phyloP scores from a whole-genome alignment of 1,139 yeast species.

The Geotrichum carabidarum region DNA sequence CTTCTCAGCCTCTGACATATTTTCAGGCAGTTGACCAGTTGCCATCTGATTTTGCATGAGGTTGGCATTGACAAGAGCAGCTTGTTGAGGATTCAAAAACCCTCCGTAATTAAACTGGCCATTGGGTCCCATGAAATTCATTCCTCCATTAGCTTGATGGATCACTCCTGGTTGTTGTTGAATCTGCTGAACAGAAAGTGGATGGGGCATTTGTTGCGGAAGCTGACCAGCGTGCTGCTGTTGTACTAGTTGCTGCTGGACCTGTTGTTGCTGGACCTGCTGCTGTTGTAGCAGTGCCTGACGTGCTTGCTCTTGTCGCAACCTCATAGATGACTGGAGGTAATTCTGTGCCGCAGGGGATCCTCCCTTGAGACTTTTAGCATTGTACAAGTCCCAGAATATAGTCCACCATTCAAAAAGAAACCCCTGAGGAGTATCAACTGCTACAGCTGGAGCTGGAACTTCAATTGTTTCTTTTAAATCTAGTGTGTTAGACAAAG shows the following conservation, averaged over 20 bases:
- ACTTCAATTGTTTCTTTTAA: constrained; percentile 9
- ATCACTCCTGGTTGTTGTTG: constrained; percentile 20
- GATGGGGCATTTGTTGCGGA: constrained; percentile 25
- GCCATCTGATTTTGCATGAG: constrained; percentile 15
- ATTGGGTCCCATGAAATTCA: constrained; percentile 18
- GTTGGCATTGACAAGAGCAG: constrained; percentile 16
- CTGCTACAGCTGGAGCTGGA: constrained; percentile 29
- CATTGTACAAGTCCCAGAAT: constrained; percentile 90
- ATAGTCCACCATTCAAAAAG: constrained; percentile 94
- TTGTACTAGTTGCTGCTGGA: constrained; percentile 20
- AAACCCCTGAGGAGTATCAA: constrained; percentile 78
- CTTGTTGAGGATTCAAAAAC: constrained; percentile 14
- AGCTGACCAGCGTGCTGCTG: constrained; percentile 14
- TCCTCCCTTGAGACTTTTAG: constrained; percentile 61
- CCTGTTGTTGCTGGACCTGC: constrained; percentile 7
- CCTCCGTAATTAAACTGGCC: constrained; percentile 15
- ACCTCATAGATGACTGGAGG: constrained; percentile 53
- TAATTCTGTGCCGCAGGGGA: constrained; percentile 64
- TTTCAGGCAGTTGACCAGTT: constrained; percentile 23
- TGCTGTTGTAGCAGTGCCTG: constrained; percentile 29
- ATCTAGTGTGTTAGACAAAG: constrained; percentile 2
- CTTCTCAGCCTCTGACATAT: constrained; percentile 31
- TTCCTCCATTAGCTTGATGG: not conserved
- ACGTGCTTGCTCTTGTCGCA: constrained; percentile 48
- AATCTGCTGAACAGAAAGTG: constrained; percentile 24